Evolutionary conservation across 129 eudicot genomes (phyloP), one percentile per base, ranked within the genome.

Genomic region (Saussurea involucrata): DNA sequence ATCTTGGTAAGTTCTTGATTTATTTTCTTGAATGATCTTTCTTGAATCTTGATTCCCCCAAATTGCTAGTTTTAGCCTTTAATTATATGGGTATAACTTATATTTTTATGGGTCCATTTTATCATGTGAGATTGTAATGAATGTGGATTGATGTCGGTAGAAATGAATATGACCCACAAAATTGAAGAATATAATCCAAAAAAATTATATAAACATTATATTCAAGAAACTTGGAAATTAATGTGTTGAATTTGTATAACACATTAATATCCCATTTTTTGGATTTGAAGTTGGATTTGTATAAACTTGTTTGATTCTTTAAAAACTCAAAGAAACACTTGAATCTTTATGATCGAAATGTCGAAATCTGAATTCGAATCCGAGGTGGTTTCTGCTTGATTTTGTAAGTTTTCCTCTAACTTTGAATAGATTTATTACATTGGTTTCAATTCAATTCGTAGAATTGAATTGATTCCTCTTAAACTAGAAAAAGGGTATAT

Each of bases 1-100:
- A 60, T 89, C 99, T 80, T 95, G 99, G 99, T 95, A 82, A 87
- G 80, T 36, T 73, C 74, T 70, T 18, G 63, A 11, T 69, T 15
- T 7, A 6, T 0, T 49, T 53, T 49, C 17, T 1, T 53, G 18
- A 22, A 53, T 53, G n/a, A n/a, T 22, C n/a, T 53, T 53, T 5
- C n/a, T 53, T 53, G 61, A 53, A 53, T 53, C 61, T 53, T 53
- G 61, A 53, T 53, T 40, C 18, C 61, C 21, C 8, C 7, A 53
- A 33, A 24, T 77, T 69, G 71, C 5, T 60, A 37, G 11, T 37
- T 9, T 66, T 65, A 20, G 3, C 20, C 25, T 29, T 37, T 15
- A 8, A 4, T 40, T 3, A 37, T 40, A 7, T 42, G 64, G 65
- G 80, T 27, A 27, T 27, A 27, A 27, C 29, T 42, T 7, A 40